Evolutionary conservation across 2,329 filamentous ascomycete species (phyloP).

Genomic region (Aspergillus hortae): DNA sequence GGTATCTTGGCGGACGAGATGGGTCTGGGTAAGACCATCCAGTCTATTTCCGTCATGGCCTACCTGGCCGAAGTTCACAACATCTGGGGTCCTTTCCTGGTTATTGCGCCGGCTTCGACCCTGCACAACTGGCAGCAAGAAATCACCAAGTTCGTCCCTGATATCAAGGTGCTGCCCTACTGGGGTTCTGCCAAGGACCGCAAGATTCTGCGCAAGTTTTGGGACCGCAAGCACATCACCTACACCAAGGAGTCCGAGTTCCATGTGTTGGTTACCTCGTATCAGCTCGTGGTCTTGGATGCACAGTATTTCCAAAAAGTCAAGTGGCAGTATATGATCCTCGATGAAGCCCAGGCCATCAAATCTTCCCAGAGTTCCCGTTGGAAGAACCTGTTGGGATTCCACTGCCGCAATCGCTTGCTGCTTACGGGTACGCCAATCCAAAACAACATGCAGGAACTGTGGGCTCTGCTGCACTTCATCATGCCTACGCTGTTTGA

Average conservation of each 20-base stretch:
- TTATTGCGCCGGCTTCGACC: slow-evolving; percentile 93
- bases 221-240: slow-evolving; percentile 96
- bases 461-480: slow-evolving; percentile 97
- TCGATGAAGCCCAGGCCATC: slow-evolving; percentile 97
- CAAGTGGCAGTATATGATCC: slow-evolving; percentile 99
- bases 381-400: slow-evolving; percentile 92
- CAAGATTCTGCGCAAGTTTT: slow-evolving; percentile 96
- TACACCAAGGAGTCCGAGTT: slow-evolving; percentile 92
- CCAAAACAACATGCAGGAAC: slow-evolving; percentile 99
- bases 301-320: slow-evolving; percentile 98
- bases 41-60: slow-evolving; percentile 98
- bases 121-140: slow-evolving; percentile 99
- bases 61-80: slow-evolving; percentile 96
- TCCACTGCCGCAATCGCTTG: slow-evolving; percentile 92
- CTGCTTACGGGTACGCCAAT: slow-evolving; percentile 95
- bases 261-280: slow-evolving; percentile 94
- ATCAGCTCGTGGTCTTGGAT: slow-evolving; percentile 94
- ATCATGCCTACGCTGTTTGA: slow-evolving; percentile 99
- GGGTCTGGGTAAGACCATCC: slow-evolving; percentile 98
- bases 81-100: slow-evolving; percentile 96
- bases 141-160: slow-evolving; percentile 89
- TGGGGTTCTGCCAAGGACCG: slow-evolving; percentile 94
- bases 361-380: slow-evolving; percentile 95
- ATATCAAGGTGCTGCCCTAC: slow-evolving; percentile 93
- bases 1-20: slow-evolving; percentile 98